Percentiles rank a stretch among this genome's conserved stretches.
phyloP scores from a whole-genome alignment of 2,329 filamentous ascomycete species.

The Sporothrix pallida region DNA sequence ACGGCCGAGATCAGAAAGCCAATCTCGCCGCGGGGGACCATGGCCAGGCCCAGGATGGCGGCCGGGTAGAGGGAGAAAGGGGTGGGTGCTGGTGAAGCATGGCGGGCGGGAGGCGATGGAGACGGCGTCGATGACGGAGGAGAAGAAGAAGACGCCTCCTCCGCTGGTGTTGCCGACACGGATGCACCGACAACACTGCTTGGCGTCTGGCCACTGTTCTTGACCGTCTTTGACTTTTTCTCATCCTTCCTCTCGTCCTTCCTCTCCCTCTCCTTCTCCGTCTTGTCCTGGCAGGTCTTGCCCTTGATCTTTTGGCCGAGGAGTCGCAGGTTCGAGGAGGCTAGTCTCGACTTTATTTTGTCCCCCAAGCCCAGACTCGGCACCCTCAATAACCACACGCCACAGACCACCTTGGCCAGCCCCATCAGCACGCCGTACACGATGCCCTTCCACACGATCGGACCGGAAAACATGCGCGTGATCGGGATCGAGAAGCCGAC shows the following conservation, averaged over 20 bases:
- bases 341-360: not conserved
- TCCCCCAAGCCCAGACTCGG: not conserved
- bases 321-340: too few relatives aligned
- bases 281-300: not conserved
- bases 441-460: constrained; percentile 73
- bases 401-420: constrained; percentile 65
- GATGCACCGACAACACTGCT: too few relatives aligned
- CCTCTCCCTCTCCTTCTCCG: not conserved
- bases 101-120: too few relatives aligned
- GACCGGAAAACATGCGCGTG: constrained; percentile 66
- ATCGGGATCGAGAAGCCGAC: constrained; percentile 83
- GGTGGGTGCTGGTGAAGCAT: constrained; percentile 46
- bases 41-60: constrained; percentile 67
- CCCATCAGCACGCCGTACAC: constrained; percentile 76
- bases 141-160: too few relatives aligned
- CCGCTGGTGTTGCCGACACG: too few relatives aligned
- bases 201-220: too few relatives aligned
- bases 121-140: too few relatives aligned
- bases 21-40: constrained; percentile 81
- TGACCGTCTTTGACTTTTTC: too few relatives aligned
- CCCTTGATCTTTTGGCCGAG: too few relatives aligned
- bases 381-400: constrained; percentile 53
- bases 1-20: constrained; percentile 76
- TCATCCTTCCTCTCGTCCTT: too few relatives aligned
- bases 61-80: constrained; percentile 70